Evolutionary conservation across 306 rosid species (phyloP).

Genomic region (Echinosophora koreensis): DNA sequence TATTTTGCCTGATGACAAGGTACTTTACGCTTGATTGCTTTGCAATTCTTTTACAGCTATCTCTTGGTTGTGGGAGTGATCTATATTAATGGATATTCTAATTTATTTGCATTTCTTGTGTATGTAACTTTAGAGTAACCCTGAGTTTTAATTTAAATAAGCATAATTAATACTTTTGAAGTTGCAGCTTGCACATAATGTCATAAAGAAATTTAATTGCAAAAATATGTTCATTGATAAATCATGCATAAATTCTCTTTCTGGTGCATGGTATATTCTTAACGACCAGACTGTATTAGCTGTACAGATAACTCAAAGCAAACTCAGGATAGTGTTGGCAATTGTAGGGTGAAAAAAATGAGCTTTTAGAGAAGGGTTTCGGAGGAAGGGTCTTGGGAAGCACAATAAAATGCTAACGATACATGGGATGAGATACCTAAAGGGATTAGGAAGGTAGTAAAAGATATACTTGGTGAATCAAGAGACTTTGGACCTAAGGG

Average conservation of each 20-base stretch:
- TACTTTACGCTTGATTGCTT: constrained; percentile 44
- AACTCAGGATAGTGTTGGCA: constrained; percentile 14
- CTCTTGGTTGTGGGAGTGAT: constrained; percentile 28
- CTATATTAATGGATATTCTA: constrained; percentile 21
- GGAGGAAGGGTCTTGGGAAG: too few species aligned
- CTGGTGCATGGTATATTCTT: constrained; percentile 8
- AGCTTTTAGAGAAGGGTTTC: too few species aligned
- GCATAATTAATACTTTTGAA: constrained; percentile 13
- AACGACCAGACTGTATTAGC: background rate
- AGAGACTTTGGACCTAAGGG: too few species aligned
- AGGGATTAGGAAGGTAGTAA: too few species aligned
- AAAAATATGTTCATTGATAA: constrained; percentile 11
- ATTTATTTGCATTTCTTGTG: constrained; percentile 27
- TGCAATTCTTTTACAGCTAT: constrained; percentile 41
- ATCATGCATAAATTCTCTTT: constrained; percentile 3
- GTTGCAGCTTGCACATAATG: constrained; percentile 22
- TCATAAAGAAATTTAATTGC: constrained; percentile 27
- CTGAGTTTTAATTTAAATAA: background rate
- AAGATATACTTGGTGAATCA: too few species aligned
- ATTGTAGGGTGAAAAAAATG: too few species aligned
- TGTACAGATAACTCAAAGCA: constrained; percentile 19
- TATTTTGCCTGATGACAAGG: constrained; percentile 86
- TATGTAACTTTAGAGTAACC: constrained; percentile 23
- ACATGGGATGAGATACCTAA: too few species aligned
- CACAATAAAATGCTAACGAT: too few species aligned